These are phyloP conservation scores for Wickerhamomyces alni DNA, from an alignment of 805 yeast species.

Conservation along the genomic window DNA sequence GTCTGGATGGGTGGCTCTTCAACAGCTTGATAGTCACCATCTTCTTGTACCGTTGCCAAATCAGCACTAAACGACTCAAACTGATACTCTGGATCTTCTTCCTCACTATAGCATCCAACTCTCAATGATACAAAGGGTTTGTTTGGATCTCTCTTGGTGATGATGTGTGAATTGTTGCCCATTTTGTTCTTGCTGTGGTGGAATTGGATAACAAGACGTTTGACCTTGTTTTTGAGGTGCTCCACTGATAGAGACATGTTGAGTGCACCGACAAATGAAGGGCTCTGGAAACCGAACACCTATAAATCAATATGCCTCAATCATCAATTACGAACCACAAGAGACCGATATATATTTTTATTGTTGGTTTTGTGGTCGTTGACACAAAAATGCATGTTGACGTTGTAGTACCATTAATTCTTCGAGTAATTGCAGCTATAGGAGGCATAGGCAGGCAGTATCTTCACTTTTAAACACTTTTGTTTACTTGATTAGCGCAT, in stretches of 20 bases:
- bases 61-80: conserved; percentile 4
- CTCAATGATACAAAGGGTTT: conserved; percentile 7
- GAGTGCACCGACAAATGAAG: neutral
- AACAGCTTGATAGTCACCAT: neutral
- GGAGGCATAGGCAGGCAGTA: too few relatives aligned
- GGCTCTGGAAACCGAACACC: too few relatives aligned
- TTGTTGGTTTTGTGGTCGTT: too few relatives aligned
- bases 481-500: too few relatives aligned
- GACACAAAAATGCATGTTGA: too few relatives aligned
- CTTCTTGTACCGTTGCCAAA: conserved; percentile 1
- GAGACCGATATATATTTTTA: too few relatives aligned
- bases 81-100: neutral
- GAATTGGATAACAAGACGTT: conserved; percentile 7
- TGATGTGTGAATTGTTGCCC: conserved; percentile 4
- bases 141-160: conserved; percentile 4
- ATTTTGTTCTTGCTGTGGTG: conserved; percentile 9
- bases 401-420: too few relatives aligned
- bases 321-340: too few relatives aligned
- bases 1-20: too few relatives aligned
- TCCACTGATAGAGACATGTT: neutral
- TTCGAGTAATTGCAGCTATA: too few relatives aligned
- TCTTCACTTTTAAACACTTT: too few relatives aligned
- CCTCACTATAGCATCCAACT: neutral
- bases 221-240: conserved; percentile 7
- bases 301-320: too few relatives aligned